phyloP scores from a whole-genome alignment of 2,329 filamentous ascomycete species.

The Cercospora zeae-maydis region DNA sequence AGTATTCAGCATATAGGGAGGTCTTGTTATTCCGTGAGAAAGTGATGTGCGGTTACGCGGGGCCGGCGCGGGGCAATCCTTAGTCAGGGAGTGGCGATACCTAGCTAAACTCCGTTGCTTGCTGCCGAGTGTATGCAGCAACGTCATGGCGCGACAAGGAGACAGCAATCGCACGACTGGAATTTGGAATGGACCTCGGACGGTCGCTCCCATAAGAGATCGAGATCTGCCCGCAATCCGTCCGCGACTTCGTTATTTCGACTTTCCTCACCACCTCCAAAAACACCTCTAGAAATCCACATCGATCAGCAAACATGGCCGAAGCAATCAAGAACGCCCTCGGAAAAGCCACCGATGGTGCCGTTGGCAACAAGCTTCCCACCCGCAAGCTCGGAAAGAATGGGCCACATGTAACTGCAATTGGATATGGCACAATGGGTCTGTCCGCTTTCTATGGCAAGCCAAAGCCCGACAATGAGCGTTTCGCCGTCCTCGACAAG shows the following conservation, averaged over 20 bases:
- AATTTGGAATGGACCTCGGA: neutral
- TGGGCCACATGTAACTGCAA: constrained; percentile 49
- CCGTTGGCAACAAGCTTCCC: constrained; percentile 36
- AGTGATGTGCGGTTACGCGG: neutral
- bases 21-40: neutral
- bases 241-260: neutral
- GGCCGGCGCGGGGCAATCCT: neutral
- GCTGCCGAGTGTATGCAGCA: neutral
- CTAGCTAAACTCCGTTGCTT: neutral
- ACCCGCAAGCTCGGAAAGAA: constrained; percentile 51
- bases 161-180: neutral
- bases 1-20: no score
- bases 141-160: neutral
- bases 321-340: constrained; percentile 23
- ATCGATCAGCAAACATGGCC: constrained; percentile 8
- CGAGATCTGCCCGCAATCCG: neutral
- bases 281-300: neutral
- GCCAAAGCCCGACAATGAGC: constrained; percentile 49
- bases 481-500: constrained; percentile 51
- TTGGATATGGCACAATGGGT: constrained; percentile 57
- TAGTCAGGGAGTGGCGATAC: neutral
- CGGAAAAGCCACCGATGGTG: constrained; percentile 25
- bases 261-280: neutral
- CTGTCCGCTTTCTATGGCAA: constrained; percentile 47
- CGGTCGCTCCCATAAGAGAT: neutral